A percentile compares a stretch with the other conserved stretches of the same genome.
Evolutionary conservation across 345 rosid species (phyloP).

Genomic region (Acer saccharum): DNA sequence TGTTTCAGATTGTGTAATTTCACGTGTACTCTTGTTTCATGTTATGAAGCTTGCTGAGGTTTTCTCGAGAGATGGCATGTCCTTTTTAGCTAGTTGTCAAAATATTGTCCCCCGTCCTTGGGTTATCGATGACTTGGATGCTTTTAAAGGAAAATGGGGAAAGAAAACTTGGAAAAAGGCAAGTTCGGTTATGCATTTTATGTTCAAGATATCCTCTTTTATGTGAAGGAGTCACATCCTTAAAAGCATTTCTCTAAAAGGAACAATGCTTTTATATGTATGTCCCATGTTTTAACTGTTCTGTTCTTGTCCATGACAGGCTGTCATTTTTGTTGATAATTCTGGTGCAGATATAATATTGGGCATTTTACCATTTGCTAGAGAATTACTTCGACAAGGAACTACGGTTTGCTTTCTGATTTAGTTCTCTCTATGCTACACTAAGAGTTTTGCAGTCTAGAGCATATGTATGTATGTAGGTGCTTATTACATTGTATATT

Average conservation of each 20-base stretch:
- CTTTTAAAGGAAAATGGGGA: slow-evolving; percentile 76
- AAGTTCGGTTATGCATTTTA: slow-evolving; percentile 14
- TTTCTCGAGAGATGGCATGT: slow-evolving; percentile 95
- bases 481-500: neutral
- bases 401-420: slow-evolving; percentile 61
- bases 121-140: slow-evolving; percentile 92
- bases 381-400: slow-evolving; percentile 87
- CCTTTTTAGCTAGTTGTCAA: slow-evolving; percentile 92
- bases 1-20: neutral
- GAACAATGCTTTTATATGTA: neutral
- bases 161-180: slow-evolving; percentile 97
- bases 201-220: slow-evolving; percentile 6
- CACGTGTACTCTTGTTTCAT: slow-evolving; percentile 11
- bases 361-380: slow-evolving; percentile 92
- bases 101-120: slow-evolving; percentile 91
- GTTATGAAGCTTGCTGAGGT: slow-evolving; percentile 92
- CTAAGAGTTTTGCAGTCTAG: slow-evolving; percentile 12
- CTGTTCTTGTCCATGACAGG: slow-evolving; percentile 51
- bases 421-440: neutral
- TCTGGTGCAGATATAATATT: slow-evolving; percentile 97
- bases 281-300: slow-evolving; percentile 23
- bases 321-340: slow-evolving; percentile 90
- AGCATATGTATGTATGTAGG: neutral
- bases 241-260: neutral
- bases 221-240: neutral